Base-by-base conservation (phyloP, 345 rosid genomes). In the Nasturtium officinale region DNA sequence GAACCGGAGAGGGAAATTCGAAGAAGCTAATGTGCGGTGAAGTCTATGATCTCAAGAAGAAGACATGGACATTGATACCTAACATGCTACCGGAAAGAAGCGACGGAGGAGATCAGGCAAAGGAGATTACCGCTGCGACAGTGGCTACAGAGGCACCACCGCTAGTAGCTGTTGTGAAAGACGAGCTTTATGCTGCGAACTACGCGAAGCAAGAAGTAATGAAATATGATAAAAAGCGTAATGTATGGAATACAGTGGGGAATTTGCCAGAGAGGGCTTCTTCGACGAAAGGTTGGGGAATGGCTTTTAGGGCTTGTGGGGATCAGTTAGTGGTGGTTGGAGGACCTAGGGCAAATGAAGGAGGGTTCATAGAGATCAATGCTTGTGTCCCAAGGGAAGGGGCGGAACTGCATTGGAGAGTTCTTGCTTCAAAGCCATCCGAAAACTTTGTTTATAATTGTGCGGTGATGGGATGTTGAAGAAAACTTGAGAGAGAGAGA, bases 401-500 rank as follows among this genome's bases (percentile, higher is more conserved):
- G 9, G 2, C 51, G 0, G 13, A 40, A 40, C 81, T 85, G 2
- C 68, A 79, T 21, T 93, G 97, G 97, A 78, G 79, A 59, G 64
- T 85, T 81, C 90, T 93, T 17, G 96, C 82, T 0, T 65, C 78
- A 26, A 87, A 82, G 78, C 84, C 69, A 7, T 78, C 82, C 0
- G 76, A 74, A 3, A 83, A 78, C 81, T 90, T 89, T 81, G 94
- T 90, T 74, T 93, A 81, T 75, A 93, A 89, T 61, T 90, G 97
- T 82, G 83, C 92, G 0, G 90, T 90, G 54, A 89, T 90, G 97
- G 96, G 98, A 52, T 90, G 94, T 78, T 93, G 85, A 92, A 16
- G 33, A 38, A 69, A 23, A 32, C 13, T 37, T 37, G 42, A 55
- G 32, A 55, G 65, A 64, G 53, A 55, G 50, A 57, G n/a, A 51